Conservation (phyloP, 208 protist species). For the Herpetomonas samuelpessoai region DNA sequence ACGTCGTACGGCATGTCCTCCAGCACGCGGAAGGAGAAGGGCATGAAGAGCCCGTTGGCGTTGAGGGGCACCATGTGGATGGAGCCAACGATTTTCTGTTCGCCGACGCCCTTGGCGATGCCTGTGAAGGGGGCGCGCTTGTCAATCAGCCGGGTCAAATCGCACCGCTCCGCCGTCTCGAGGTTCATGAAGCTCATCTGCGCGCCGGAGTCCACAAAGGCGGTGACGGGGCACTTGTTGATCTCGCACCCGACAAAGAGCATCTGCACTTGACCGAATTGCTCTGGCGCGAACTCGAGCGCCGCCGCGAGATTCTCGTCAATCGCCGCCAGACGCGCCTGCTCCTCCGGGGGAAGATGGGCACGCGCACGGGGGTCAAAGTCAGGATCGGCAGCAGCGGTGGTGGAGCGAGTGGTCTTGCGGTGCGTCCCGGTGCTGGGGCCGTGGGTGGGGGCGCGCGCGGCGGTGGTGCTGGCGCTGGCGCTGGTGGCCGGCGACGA, state of each 20-base stretch:
- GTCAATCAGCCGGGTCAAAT: slow-evolving; percentile 89
- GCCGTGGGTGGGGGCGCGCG: no score
- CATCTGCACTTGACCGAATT: slow-evolving; percentile 88
- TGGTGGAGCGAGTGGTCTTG: no score
- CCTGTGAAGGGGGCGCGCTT: slow-evolving; percentile 52
- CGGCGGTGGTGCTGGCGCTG: no score
- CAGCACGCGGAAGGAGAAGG: slow-evolving; percentile 89
- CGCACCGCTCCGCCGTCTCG: slow-evolving; percentile 81
- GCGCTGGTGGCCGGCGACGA: no score
- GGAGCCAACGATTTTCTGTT: slow-evolving; percentile 86
- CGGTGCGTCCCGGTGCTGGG: no score
- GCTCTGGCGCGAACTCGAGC: slow-evolving; percentile 94
- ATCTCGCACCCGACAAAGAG: slow-evolving; percentile 91
- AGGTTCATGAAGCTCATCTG: slow-evolving; percentile 84
- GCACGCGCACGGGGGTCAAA: neutral
- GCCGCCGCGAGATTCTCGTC: slow-evolving; percentile 88
- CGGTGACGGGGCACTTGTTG: slow-evolving; percentile 89
- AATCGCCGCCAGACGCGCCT: slow-evolving; percentile 82
- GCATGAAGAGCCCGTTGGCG: slow-evolving; percentile 71
- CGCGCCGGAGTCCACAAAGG: slow-evolving; percentile 94
- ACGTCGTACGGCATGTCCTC: slow-evolving; percentile 87
- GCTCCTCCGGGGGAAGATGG: slow-evolving; percentile 51
- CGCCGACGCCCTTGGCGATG: slow-evolving; percentile 90
- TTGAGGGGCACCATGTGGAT: slow-evolving; percentile 87
- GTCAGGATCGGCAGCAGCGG: no score